phyloP scores from a whole-genome alignment of 805 yeast species.

The Candida wancherniae region DNA sequence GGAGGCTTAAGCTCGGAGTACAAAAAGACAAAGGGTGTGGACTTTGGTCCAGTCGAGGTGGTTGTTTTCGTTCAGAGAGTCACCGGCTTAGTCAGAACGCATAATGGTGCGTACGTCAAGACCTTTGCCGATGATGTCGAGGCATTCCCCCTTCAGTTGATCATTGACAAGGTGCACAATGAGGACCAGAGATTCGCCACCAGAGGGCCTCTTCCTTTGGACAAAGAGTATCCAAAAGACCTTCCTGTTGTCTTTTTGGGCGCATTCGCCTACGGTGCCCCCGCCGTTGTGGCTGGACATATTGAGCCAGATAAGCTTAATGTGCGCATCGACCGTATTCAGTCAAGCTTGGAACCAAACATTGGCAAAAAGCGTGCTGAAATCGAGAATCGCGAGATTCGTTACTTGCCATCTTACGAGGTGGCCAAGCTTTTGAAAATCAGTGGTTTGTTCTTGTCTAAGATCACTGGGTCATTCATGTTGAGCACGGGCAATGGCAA shows the following conservation, averaged over 20 bases:
- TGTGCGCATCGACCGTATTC: slow-evolving; percentile 42
- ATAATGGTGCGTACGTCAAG: slow-evolving; percentile 72
- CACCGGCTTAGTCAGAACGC: slow-evolving; percentile 67
- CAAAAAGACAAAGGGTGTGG: slow-evolving; percentile 56
- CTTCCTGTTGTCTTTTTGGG: slow-evolving; percentile 77
- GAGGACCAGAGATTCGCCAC: slow-evolving; percentile 72
- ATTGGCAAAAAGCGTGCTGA: slow-evolving; percentile 59
- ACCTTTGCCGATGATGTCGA: slow-evolving; percentile 53
- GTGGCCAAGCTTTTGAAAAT: slow-evolving; percentile 56
- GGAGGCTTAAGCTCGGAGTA: slow-evolving; percentile 39
- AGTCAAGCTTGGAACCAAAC: slow-evolving; percentile 49
- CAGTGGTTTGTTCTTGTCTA: slow-evolving; percentile 64
- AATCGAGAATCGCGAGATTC: slow-evolving; percentile 50
- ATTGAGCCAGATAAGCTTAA: slow-evolving; percentile 40
- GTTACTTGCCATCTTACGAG: slow-evolving; percentile 61
- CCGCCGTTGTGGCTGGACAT: slow-evolving; percentile 63
- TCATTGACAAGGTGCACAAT: slow-evolving; percentile 69
- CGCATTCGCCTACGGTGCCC: slow-evolving; percentile 81
- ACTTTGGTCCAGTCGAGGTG: slow-evolving; percentile 48
- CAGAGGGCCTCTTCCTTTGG: slow-evolving; percentile 70
- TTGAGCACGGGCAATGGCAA: slow-evolving; percentile 45
- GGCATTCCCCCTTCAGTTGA: slow-evolving; percentile 69
- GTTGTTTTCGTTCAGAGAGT: slow-evolving; percentile 70
- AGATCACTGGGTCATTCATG: slow-evolving; percentile 68
- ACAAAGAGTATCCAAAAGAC: slow-evolving; percentile 74